A percentile compares a stretch with the other conserved stretches of the same genome.
phyloP scores from a whole-genome alignment of 306 rosid genomes.

The Quercus suber region DNA sequence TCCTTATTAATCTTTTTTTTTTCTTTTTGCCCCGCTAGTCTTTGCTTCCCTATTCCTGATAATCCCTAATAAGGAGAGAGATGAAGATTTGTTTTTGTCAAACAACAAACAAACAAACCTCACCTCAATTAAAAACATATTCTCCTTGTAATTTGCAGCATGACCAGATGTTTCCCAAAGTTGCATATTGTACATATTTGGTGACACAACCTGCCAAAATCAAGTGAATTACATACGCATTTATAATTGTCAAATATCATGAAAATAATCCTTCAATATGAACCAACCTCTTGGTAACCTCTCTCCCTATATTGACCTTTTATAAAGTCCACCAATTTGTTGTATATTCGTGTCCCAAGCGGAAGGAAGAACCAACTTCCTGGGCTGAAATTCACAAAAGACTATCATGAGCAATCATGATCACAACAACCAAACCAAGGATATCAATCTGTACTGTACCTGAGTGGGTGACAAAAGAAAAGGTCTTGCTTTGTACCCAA shows the following conservation, averaged over 20 bases:
- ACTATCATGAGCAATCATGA: neutral
- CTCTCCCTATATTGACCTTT: constrained; percentile 71
- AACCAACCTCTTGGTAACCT: constrained; percentile 87
- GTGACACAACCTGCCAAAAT: constrained; percentile 74
- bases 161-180: constrained; percentile 97
- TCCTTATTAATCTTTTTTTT: neutral
- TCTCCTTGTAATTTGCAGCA: constrained; percentile 88
- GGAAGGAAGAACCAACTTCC: constrained; percentile 99
- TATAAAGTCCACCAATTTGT: constrained; percentile 73
- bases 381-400: constrained; percentile 56
- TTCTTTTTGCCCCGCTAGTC: neutral
- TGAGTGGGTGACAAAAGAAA: constrained; percentile 84
- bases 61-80: neutral
- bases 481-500: constrained; percentile 92
- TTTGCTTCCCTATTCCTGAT: neutral
- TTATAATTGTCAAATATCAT: neutral
- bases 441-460: constrained; percentile 39
- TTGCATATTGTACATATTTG: constrained; percentile 91
- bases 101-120: neutral
- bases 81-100: neutral
- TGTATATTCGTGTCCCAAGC: constrained; percentile 77
- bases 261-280: constrained; percentile 10
- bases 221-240: constrained; percentile 24
- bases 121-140: constrained; percentile 94
- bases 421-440: neutral